A percentile compares a stretch with the other conserved stretches of the same genome.
Conservation (phyloP, 2,329 filamentous ascomycete genomes). For the Colletotrichum incanum region DNA sequence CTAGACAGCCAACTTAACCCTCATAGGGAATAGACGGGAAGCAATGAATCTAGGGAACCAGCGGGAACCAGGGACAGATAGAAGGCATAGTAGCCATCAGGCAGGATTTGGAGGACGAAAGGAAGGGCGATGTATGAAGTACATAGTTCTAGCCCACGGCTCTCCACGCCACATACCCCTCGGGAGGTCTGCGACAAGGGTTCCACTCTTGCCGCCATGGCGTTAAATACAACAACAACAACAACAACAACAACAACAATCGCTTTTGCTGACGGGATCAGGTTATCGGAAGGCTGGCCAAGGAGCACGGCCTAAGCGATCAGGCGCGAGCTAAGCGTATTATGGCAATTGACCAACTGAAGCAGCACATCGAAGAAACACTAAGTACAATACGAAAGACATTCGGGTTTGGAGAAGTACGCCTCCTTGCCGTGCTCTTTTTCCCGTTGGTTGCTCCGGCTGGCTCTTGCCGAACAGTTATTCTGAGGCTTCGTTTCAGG, state of each 20-base stretch:
- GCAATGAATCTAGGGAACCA: background rate
- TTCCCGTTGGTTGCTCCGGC: too few species aligned
- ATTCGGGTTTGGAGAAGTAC: too few species aligned
- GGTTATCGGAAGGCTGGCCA: too few species aligned
- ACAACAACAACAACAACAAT: background rate
- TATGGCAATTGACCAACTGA: too few species aligned
- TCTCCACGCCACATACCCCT: conserved; percentile 5
- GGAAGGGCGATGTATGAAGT: background rate
- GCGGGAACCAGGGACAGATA: conserved; percentile 3
- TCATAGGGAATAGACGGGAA: background rate
- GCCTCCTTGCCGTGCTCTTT: too few species aligned
- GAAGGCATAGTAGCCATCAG: background rate
- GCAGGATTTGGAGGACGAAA: conserved; percentile 4
- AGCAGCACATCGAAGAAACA: too few species aligned
- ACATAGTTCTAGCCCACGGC: background rate
- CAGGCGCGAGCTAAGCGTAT: too few species aligned
- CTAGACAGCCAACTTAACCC: background rate
- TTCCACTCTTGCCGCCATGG: background rate
- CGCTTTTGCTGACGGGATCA: too few species aligned
- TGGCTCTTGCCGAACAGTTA: too few species aligned
- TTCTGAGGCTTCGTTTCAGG: too few species aligned
- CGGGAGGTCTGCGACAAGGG: background rate
- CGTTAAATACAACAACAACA: conserved; percentile 6
- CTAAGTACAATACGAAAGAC: too few species aligned
- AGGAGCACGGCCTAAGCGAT: too few species aligned